Evolutionary conservation across 2,329 filamentous ascomycete genomes (phyloP).

Genomic region (Zymoseptoria tritici): DNA sequence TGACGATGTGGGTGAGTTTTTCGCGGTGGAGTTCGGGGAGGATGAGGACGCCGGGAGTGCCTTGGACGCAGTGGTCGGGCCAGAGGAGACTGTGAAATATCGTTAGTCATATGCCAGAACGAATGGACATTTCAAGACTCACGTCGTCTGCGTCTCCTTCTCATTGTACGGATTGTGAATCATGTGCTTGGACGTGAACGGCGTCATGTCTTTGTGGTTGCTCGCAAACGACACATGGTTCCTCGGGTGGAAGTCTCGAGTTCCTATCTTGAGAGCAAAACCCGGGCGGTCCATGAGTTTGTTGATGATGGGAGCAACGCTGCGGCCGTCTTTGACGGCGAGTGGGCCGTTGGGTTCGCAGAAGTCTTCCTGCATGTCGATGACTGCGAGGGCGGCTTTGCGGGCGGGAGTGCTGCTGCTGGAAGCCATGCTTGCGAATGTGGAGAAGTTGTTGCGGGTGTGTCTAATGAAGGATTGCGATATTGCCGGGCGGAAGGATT

Average conservation of each 20-base stretch:
- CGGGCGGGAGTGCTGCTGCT: neutral
- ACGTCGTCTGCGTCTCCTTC: constrained; percentile 55
- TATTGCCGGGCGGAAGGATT: neutral
- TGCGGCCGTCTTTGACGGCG: constrained; percentile 65
- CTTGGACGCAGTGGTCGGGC: constrained; percentile 83
- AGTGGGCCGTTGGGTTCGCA: constrained; percentile 82
- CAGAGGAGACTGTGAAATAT: constrained; percentile 57
- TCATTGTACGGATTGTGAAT: constrained; percentile 62
- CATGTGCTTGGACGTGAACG: constrained; percentile 58
- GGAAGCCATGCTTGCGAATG: neutral
- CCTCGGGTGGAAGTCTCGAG: constrained; percentile 83
- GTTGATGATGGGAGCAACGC: constrained; percentile 66
- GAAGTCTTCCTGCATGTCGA: constrained; percentile 71
- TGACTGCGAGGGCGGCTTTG: constrained; percentile 11
- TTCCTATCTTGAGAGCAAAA: constrained; percentile 70
- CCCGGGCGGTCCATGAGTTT: constrained; percentile 57
- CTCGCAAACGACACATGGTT: constrained; percentile 82
- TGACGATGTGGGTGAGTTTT: constrained; percentile 58
- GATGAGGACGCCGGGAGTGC: constrained; percentile 63
- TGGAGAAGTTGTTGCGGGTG: neutral
- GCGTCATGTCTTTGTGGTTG: constrained; percentile 62
- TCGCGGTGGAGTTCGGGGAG: constrained; percentile 60
- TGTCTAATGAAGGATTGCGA: neutral
- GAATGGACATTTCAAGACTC: no score
- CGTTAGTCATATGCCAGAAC: neutral